Percentiles rank a stretch among this genome's conserved stretches.
phyloP scores from a whole-genome alignment of 2,329 filamentous ascomycete genomes.

The Fusarium begoniae region DNA sequence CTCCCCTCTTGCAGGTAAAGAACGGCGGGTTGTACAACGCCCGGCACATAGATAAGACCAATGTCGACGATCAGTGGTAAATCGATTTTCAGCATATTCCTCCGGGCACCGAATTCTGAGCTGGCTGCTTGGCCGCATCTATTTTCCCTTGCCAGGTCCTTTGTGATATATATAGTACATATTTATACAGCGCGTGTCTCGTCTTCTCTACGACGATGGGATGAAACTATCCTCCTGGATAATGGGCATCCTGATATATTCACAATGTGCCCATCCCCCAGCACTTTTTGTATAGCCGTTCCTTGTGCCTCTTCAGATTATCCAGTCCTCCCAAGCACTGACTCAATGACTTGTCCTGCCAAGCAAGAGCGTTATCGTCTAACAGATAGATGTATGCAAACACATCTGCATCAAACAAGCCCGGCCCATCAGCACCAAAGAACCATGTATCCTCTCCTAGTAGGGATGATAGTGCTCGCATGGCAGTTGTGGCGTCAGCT shows the following conservation, averaged over 20 bases:
- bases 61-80: slow-evolving; percentile 1
- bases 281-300: slow-evolving; percentile 47
- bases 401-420: slow-evolving; percentile 85
- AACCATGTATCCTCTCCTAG: slow-evolving; percentile 58
- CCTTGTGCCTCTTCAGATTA: slow-evolving; percentile 65
- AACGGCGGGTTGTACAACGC: slow-evolving; percentile 2
- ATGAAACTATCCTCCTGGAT: not conserved
- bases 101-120: not conserved
- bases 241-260: not conserved
- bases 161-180: slow-evolving; percentile 27
- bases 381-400: slow-evolving; percentile 91
- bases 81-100: not conserved
- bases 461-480: slow-evolving; percentile 56
- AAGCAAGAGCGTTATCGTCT: slow-evolving; percentile 69
- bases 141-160: not conserved
- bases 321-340: slow-evolving; percentile 64
- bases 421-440: slow-evolving; percentile 63
- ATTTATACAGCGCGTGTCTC: slow-evolving; percentile 1
- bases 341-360: slow-evolving; percentile 70
- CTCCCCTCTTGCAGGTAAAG: slow-evolving; percentile 18
- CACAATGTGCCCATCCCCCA: slow-evolving; percentile 38
- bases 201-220: not conserved
- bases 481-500: slow-evolving; percentile 54
- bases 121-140: not conserved
- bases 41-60: slow-evolving; percentile 31